Evolutionary conservation across 2,329 filamentous ascomycete species (phyloP).

Genomic region (Graphilbum fragrans): DNA sequence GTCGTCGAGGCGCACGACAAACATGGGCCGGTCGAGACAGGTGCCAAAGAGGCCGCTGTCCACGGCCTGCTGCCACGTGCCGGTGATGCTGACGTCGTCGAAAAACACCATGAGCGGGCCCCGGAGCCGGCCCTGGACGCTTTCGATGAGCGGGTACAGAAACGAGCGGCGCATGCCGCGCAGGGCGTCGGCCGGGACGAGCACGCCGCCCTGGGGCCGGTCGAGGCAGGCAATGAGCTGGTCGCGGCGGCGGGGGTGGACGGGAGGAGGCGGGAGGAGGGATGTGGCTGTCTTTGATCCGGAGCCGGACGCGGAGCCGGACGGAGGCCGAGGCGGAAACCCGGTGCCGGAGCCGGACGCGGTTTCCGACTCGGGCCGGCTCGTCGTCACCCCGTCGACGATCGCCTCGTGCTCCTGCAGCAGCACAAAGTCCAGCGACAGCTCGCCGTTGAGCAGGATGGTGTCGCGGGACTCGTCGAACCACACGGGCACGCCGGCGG

Average conservation of each 20-base stretch:
- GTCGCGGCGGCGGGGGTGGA: background rate
- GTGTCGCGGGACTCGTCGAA: conserved; percentile 5
- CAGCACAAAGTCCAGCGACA: background rate
- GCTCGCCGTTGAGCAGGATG: conserved; percentile 4
- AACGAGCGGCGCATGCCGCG: background rate
- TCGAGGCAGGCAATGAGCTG: background rate
- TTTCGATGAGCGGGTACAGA: conserved; percentile 5
- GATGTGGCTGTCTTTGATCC: no score
- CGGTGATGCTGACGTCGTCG: conserved; percentile 2
- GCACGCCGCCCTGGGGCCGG: background rate
- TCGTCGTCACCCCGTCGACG: background rate
- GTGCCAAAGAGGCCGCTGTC: conserved; percentile 7
- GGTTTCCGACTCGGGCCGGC: background rate
- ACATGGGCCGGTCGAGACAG: conserved; percentile 1
- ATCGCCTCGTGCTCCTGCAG: background rate
- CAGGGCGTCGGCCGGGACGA: conserved; percentile 1
- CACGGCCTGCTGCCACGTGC: conserved; percentile 2
- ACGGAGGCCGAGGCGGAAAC: no score
- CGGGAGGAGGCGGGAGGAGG: background rate
- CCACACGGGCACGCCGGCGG: conserved; percentile 2
- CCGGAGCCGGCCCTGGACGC: background rate
- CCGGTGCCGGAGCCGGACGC: background rate
- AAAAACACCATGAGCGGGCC: conserved; percentile 6
- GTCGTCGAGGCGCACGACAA: conserved; percentile 5
- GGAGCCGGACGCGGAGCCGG: no score